Conservation (phyloP, 1,284 basidiomycete genomes). For the Stygiomarasmius scandens region DNA sequence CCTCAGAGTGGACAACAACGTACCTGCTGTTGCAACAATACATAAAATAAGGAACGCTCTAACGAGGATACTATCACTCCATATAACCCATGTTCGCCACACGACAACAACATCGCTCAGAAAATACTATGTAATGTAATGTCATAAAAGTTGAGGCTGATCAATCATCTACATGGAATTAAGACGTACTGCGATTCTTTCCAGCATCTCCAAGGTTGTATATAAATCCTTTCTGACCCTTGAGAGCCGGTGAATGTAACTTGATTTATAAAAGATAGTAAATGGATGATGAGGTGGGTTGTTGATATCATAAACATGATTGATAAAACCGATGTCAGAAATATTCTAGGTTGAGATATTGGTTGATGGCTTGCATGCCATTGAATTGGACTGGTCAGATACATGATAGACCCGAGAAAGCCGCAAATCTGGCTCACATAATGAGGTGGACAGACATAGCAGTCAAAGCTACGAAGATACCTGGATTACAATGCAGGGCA, state of each 20-base stretch:
- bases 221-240: no score
- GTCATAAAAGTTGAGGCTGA: not conserved
- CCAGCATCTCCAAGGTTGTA: not conserved
- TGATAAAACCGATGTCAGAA: not conserved
- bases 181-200: not conserved
- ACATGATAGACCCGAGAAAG: not conserved
- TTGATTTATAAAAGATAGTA: not conserved
- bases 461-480: not conserved
- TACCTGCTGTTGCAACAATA: not conserved
- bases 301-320: slow-evolving; percentile 1
- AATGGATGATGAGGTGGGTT: not conserved
- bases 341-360: not conserved
- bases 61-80: not conserved
- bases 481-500: no score
- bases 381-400: not conserved
- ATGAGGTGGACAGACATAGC: not conserved
- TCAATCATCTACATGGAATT: not conserved
- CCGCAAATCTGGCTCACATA: not conserved
- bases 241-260: not conserved
- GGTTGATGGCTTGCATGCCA: not conserved
- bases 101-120: not conserved
- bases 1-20: not conserved
- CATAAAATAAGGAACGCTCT: not conserved
- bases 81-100: not conserved
- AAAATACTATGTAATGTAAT: not conserved